Conservation (phyloP, 768 basidiomycete species). For the Lactarius hatsudake region DNA sequence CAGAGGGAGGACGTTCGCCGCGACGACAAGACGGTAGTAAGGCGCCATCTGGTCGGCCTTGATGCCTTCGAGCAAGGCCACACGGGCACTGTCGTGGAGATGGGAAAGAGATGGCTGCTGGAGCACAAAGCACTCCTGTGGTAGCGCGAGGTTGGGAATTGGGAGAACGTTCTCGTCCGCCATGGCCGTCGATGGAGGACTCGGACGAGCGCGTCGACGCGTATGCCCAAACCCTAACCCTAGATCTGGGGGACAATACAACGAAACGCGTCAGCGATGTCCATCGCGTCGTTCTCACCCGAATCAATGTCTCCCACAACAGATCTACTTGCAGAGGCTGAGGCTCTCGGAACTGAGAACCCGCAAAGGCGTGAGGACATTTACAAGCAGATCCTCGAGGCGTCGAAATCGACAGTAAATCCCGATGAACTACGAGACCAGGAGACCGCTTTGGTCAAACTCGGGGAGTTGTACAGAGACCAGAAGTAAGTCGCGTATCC, state of each 20-base stretch:
- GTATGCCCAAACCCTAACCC: conserved; percentile 25
- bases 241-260: neutral
- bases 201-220: conserved; percentile 21
- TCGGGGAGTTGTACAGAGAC: conserved; percentile 85
- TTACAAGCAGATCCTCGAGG: conserved; percentile 66
- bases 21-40: conserved; percentile 63
- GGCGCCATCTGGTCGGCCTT: conserved; percentile 88
- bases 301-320: conserved; percentile 35
- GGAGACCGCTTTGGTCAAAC: conserved; percentile 78
- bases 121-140: conserved; percentile 77
- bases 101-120: conserved; percentile 56
- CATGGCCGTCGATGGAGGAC: conserved; percentile 44
- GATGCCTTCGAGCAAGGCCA: conserved; percentile 67
- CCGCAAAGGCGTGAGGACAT: conserved; percentile 65
- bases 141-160: conserved; percentile 79
- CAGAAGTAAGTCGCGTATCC: conserved; percentile 57
- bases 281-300: conserved; percentile 12
- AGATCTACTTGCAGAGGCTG: conserved; percentile 57
- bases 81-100: conserved; percentile 65
- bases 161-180: conserved; percentile 82
- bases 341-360: conserved; percentile 42
- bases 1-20: conserved; percentile 47
- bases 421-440: conserved; percentile 72
- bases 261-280: conserved; percentile 26
- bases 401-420: conserved; percentile 41